These are phyloP conservation scores for Eremochloa ophiuroides DNA, from an alignment of 176 grass and related monocot species.

Conservation along the genomic window DNA sequence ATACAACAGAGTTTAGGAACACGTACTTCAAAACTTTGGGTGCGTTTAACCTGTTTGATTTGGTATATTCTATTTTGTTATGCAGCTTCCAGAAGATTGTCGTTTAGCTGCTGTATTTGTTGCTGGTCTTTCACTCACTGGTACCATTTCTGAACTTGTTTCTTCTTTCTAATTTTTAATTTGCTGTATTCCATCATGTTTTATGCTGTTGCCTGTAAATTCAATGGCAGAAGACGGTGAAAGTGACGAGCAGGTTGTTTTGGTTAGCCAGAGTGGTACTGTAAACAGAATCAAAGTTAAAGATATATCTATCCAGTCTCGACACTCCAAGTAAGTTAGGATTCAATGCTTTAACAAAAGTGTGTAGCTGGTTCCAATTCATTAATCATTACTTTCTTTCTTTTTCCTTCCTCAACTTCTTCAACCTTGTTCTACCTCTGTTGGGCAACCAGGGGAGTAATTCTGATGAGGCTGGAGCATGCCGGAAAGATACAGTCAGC, in stretches of 20 bases:
- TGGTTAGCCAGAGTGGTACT: slow-evolving; percentile 90
- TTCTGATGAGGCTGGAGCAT: slow-evolving; percentile 95
- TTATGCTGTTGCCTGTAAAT: not conserved
- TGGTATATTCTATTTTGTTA: slow-evolving; percentile 23
- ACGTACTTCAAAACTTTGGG: not conserved
- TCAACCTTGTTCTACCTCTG: slow-evolving; percentile 19
- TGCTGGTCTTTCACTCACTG: slow-evolving; percentile 66
- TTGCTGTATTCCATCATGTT: not conserved
- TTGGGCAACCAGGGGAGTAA: slow-evolving; percentile 59
- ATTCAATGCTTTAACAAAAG: not conserved
- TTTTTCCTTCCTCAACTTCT: not conserved
- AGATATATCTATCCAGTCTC: slow-evolving; percentile 77
- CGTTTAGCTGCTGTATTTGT: slow-evolving; percentile 87
- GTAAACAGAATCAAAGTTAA: slow-evolving; percentile 91
- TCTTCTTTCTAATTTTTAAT: not conserved
- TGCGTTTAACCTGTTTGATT: not conserved
- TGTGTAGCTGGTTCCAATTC: not conserved
- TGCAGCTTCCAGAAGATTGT: slow-evolving; percentile 69
- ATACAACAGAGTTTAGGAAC: not conserved
- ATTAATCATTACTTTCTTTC: not conserved
- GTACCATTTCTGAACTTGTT: slow-evolving; percentile 31
- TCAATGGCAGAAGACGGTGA: slow-evolving; percentile 61
- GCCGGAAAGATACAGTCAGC: slow-evolving; percentile 87
- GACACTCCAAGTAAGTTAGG: slow-evolving; percentile 39
- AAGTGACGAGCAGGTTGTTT: slow-evolving; percentile 87